phyloP scores from a whole-genome alignment of 768 basidiomycete genomes.

The Leccinum broughii region DNA sequence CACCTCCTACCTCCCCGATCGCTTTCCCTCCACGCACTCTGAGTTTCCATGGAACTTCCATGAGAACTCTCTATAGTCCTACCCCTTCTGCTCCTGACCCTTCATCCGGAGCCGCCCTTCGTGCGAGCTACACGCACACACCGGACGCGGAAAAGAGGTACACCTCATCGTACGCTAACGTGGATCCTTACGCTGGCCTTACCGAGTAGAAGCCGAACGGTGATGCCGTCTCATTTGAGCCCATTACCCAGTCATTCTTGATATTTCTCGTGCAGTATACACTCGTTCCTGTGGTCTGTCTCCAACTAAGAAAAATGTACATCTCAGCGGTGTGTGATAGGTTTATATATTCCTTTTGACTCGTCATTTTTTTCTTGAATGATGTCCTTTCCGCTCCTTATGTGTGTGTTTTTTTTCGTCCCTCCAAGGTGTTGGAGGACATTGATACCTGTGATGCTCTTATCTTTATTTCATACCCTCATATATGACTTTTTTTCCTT shows the following conservation, averaged over 20 bases:
- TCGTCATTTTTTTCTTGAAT: constrained; percentile 3
- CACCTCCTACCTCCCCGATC: constrained; percentile 35
- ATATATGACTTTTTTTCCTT: background rate
- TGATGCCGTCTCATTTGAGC: background rate
- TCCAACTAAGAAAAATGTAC: constrained; percentile 18
- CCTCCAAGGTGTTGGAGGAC: constrained; percentile 11
- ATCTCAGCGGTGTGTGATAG: constrained; percentile 15
- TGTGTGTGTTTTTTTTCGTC: background rate
- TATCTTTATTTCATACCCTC: constrained; percentile 21
- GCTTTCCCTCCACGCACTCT: constrained; percentile 30
- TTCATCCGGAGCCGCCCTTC: background rate
- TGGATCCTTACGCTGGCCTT: constrained; percentile 27
- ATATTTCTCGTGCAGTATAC: background rate
- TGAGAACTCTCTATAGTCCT: constrained; percentile 33
- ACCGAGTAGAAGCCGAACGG: constrained; percentile 7
- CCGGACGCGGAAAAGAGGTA: constrained; percentile 23
- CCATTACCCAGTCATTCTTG: constrained; percentile 2
- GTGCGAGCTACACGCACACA: constrained; percentile 11
- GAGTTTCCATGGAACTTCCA: constrained; percentile 26
- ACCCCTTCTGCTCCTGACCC: constrained; percentile 15
- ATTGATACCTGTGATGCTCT: constrained; percentile 23
- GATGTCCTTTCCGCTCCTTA: constrained; percentile 1
- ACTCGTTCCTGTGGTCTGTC: background rate
- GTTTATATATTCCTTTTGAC: background rate
- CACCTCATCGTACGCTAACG: constrained; percentile 25